These are phyloP conservation scores for Aspergillus uvarum DNA, from an alignment of 2,329 filamentous ascomycete genomes.

Conservation along the genomic window DNA sequence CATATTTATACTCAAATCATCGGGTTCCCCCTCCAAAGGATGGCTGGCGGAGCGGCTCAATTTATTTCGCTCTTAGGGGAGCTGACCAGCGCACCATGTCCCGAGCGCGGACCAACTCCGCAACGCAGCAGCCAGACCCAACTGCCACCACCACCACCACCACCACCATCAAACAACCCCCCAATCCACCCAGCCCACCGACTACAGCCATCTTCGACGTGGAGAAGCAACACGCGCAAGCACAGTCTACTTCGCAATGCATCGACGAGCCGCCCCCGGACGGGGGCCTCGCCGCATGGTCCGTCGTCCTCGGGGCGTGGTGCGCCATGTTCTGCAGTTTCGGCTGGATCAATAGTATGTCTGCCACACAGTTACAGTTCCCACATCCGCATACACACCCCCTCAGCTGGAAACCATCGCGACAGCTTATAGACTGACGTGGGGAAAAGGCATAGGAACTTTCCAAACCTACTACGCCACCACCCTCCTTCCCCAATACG, in stretches of 20 bases:
- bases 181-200: no score
- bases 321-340: constrained; percentile 45
- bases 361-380: neutral
- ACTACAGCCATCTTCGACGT: neutral
- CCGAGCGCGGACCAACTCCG: no score
- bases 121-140: no score
- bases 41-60: no score
- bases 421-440: neutral
- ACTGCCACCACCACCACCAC: no score
- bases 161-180: no score
- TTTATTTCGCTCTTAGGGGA: no score
- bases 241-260: neutral
- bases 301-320: constrained; percentile 5
- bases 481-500: constrained; percentile 46
- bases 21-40: no score
- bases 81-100: no score
- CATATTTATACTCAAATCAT: no score
- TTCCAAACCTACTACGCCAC: constrained; percentile 61
- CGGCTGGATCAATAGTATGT: constrained; percentile 44
- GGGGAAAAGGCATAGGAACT: constrained; percentile 45
- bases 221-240: neutral
- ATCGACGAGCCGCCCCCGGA: neutral
- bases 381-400: neutral
- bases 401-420: neutral
- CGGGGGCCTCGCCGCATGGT: constrained; percentile 6